Evolutionary conservation across 352 stramenopile species (phyloP).

Genomic region (Globisporangium radiosum): DNA sequence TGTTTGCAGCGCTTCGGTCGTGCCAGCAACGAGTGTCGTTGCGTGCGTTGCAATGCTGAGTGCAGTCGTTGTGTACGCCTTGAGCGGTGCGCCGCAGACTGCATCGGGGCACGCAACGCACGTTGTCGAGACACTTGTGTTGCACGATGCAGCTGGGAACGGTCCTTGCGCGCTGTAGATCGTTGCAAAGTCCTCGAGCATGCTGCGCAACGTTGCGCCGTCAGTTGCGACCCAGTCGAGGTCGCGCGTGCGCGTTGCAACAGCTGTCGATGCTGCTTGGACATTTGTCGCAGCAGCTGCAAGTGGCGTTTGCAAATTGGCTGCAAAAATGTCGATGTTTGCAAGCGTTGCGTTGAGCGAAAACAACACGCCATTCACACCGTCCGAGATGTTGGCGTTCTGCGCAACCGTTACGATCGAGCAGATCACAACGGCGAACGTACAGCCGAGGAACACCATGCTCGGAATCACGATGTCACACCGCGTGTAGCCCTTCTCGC

Average conservation of each 20-base stretch:
- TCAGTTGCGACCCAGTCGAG: conserved; percentile 51
- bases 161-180: conserved; percentile 50
- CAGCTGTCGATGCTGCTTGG: conserved; percentile 27
- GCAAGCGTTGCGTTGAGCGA: conserved; percentile 65
- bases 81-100: conserved; percentile 45
- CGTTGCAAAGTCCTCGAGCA: conserved; percentile 48
- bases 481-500: conserved; percentile 74
- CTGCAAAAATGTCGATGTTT: conserved; percentile 71
- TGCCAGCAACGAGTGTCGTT: conserved; percentile 23
- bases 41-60: conserved; percentile 15
- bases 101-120: conserved; percentile 47
- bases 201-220: conserved; percentile 37
- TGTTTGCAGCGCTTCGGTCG: conserved; percentile 23
- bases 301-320: conserved; percentile 52
- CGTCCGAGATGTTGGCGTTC: conserved; percentile 78
- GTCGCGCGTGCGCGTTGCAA: conserved; percentile 31
- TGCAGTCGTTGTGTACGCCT: conserved; percentile 29
- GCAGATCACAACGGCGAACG: conserved; percentile 75
- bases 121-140: conserved; percentile 25
- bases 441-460: conserved; percentile 56
- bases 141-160: conserved; percentile 46
- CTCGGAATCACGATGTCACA: conserved; percentile 67
- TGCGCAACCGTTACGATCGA: conserved; percentile 62
- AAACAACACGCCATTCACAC: conserved; percentile 49
- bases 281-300: conserved; percentile 35